These are phyloP conservation scores for Pestalotiopsis sp. DNA, from an alignment of 2,329 filamentous ascomycete genomes.

Conservation along the genomic window DNA sequence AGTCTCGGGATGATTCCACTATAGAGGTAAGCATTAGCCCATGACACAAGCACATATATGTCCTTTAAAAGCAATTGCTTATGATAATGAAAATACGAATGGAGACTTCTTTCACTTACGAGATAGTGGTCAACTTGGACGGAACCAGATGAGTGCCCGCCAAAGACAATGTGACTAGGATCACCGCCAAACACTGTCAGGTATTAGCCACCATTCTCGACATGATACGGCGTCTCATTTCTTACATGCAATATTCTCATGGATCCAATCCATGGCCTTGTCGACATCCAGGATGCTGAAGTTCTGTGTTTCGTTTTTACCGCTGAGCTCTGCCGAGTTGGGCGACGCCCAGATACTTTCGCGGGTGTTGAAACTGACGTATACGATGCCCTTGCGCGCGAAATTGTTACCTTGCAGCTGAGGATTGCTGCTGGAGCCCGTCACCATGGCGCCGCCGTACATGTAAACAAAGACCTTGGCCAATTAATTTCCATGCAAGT, in stretches of 20 bases:
- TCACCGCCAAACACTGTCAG: constrained; percentile 42
- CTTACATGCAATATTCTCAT: constrained; percentile 35
- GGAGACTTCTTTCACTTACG: background rate
- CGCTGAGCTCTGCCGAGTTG: constrained; percentile 37
- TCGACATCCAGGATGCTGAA: constrained; percentile 39
- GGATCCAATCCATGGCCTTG: constrained; percentile 39
- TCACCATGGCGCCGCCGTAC: constrained; percentile 45
- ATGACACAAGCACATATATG: background rate
- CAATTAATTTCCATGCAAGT: background rate
- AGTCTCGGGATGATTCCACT: constrained; percentile 38
- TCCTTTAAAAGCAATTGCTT: background rate
- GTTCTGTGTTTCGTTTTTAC: constrained; percentile 23
- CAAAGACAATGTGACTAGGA: constrained; percentile 45
- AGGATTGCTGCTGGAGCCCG: constrained; percentile 41
- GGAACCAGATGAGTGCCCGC: constrained; percentile 39
- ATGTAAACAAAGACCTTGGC: constrained; percentile 43
- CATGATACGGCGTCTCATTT: background rate
- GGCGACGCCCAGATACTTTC: constrained; percentile 47
- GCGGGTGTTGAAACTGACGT: constrained; percentile 41
- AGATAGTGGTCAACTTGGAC: constrained; percentile 43
- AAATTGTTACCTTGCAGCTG: constrained; percentile 37
- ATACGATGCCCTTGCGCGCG: constrained; percentile 36
- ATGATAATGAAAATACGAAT: background rate
- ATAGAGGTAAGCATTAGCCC: background rate
- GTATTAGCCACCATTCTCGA: background rate